Evolutionary conservation across 352 stramenopile species (phyloP), one percentile per base, ranked within the genome.

Genomic region (Pythium chondricola): DNA sequence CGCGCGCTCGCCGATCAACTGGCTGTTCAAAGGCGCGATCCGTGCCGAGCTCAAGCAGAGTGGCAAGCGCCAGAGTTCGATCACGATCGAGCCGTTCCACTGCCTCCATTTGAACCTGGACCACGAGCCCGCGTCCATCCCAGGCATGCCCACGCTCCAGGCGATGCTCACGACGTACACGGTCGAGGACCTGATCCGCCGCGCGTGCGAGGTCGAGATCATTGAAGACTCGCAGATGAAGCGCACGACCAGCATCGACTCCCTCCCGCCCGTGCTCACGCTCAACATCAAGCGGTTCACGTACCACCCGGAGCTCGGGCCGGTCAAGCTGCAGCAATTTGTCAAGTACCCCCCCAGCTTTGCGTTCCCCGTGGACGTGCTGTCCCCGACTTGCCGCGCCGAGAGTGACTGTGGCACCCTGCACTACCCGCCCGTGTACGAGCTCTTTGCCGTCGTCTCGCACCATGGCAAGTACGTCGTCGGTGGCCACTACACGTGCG

Each of bases 51-150:
- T 89, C 41, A 85, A 85, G 52, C 77, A 88, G 25, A 69, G 43
- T n/a, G n/a, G n/a, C n/a, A n/a, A n/a, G 7, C 79, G 79, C 10
- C 72, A 88, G 36, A 87, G 73, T 45, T 88, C 78, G 13, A 88
- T 88, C 40, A 93, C 79, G 13, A 84, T 93, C 26, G 82, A 93
- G 50, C 77, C 82, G n/a, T 93, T 93, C 45, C 79, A 93, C 50
- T 93, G 79, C 49, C 62, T 93, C 29, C 79, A 93, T 36, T 53
- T 93, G 52, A 89, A 86, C 36, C 61, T 93, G 13, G 76, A 88
- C 22, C 72, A 79, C 46, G 70, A 90, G 37, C 40, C 56, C 9
- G 46, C 43, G 14, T 29, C 38, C 14, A 55, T 64, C 27, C 56
- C 56, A 16, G 56, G 48, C 4, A 45, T 55, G 17, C 49, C 56